phyloP scores from a whole-genome alignment of 73 alveolate genomes.

The Blepharisma japonicum region DNA sequence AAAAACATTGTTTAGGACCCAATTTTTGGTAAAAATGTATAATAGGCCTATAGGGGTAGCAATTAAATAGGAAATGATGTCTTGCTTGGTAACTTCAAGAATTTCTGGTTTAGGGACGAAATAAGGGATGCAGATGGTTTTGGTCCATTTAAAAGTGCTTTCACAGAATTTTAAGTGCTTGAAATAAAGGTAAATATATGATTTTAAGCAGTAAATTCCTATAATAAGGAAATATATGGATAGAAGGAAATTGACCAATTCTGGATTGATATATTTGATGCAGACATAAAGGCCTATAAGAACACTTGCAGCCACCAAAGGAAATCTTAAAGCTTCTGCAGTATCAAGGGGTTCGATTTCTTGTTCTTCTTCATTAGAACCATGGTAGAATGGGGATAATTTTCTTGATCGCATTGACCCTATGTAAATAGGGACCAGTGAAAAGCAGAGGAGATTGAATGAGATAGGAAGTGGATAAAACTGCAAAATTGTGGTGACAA shows the following conservation, averaged over 20 bases:
- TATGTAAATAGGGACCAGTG: constrained; percentile 15
- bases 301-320: constrained; percentile 79
- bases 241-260: constrained; percentile 64
- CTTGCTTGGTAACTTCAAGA: constrained; percentile 52
- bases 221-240: constrained; percentile 72
- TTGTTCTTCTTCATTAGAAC: constrained; percentile 50
- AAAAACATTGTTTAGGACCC: constrained; percentile 84
- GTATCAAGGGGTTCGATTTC: constrained; percentile 72
- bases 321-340: constrained; percentile 89
- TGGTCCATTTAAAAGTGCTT: neutral
- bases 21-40: constrained; percentile 68
- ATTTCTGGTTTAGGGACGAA: constrained; percentile 35
- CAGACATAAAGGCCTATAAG: constrained; percentile 75
- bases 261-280: constrained; percentile 74
- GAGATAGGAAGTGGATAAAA: constrained; percentile 8
- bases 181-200: constrained; percentile 38
- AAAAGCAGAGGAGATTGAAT: neutral
- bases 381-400: constrained; percentile 21
- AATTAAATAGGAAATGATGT: constrained; percentile 53
- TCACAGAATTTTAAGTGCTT: neutral
- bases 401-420: constrained; percentile 27
- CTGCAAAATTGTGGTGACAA: neutral
- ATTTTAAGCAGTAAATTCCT: constrained; percentile 42
- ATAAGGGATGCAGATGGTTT: neutral
- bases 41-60: constrained; percentile 44